Base-by-base conservation (phyloP, 352 stramenopile genomes). In the Globisporangium ultimum region DNA sequence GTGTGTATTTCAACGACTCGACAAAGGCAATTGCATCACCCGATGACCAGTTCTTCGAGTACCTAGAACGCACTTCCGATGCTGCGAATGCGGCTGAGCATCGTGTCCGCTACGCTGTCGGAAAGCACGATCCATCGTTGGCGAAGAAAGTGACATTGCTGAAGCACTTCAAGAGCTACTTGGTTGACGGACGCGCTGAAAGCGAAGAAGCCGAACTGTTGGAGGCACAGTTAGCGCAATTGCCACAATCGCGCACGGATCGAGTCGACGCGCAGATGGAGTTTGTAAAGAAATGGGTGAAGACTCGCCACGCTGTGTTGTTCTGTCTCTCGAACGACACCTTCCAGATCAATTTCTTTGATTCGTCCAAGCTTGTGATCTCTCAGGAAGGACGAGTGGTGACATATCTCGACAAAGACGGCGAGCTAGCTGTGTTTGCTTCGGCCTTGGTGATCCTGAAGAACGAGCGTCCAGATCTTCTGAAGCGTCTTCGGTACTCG, bases 1-100 rank as follows among this genome's bases (percentile, higher is more conserved):
- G 97, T 51, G 97, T 99, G 9, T 99, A 99, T 70, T 99, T 99
- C 62, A 99, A 99, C 68, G 97, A 99, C 73, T 98, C 95, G 15
- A 99, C 96, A 13, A 99, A 99, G 70, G 96, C 98, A 34, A 88
- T 99, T 47, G 74, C 97, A 10, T 91, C 94, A n/a, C 57, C 90
- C 2, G 70, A 96, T 50, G 84, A 84, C 2, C 80, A 87, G 20
- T 66, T 69, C 3, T 98, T 99, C 60, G 80, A 98, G 63, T 99
- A 99, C 74, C 87, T 99, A 58, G 96, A 98, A 64, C 84, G 97
- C 13, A 82, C 72, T 13, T 70, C 75, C 36, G 75, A 73, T 34
- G 58, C 81, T n/a, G 70, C 64, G 46, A 70, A 72, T 24, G 42
- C 72, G 8, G 58, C 59, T 10, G 59, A 70, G 18, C 58, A 65